Evolutionary conservation across 306 rosid species (phyloP).

Genomic region (Canavalia ensiformis): DNA sequence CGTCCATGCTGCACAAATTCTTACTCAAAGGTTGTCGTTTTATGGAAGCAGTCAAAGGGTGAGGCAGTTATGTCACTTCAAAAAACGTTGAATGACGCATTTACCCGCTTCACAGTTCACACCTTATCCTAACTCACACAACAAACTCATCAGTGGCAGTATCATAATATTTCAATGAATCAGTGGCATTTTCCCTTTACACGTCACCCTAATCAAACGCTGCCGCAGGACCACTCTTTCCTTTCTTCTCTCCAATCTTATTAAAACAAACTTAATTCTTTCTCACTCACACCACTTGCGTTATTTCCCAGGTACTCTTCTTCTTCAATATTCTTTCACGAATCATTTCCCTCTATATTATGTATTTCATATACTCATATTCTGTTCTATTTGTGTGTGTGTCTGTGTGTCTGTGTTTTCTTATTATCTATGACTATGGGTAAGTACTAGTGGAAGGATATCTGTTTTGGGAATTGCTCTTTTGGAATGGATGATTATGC

Average conservation of each 20-base stretch:
- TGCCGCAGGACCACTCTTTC: neutral
- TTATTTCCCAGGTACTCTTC: constrained; percentile 50
- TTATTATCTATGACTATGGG: neutral
- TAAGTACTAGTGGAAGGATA: neutral
- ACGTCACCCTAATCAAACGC: neutral
- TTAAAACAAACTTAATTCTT: no score
- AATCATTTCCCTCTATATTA: neutral
- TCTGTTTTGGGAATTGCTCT: neutral
- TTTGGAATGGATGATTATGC: neutral
- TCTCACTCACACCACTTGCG: constrained; percentile 26
- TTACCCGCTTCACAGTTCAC: neutral
- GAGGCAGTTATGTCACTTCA: constrained; percentile 25
- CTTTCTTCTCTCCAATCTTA: no score
- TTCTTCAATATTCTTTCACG: neutral
- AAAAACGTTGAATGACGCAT: constrained; percentile 35
- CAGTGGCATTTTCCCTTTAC: constrained; percentile 42
- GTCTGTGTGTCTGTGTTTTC: neutral
- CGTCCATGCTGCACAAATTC: neutral
- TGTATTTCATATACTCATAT: neutral
- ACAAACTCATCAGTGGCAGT: neutral
- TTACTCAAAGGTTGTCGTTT: neutral
- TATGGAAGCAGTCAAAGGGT: neutral
- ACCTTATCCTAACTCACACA: neutral
- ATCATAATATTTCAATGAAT: neutral
- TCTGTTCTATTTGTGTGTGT: neutral